These are phyloP conservation scores for Saccharum hybrid DNA, from an alignment of 202 grass and related monocot species.

Conservation along the genomic window DNA sequence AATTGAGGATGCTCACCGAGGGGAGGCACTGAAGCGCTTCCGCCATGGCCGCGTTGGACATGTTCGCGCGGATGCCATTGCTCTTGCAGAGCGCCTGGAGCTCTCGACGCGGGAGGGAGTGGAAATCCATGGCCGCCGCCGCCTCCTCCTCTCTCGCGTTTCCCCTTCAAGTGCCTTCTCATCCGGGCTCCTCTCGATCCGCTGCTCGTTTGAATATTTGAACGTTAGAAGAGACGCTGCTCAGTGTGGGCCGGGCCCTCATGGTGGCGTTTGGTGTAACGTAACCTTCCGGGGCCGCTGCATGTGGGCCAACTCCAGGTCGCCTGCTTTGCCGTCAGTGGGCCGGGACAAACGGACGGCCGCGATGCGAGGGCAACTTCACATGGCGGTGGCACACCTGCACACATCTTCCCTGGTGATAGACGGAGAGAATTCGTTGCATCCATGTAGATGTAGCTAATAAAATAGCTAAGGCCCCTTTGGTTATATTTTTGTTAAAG, in stretches of 20 bases:
- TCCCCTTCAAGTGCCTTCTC: neutral
- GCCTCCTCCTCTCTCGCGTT: neutral
- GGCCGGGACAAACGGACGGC: neutral
- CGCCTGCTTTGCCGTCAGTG: too few relatives aligned
- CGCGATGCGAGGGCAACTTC: neutral
- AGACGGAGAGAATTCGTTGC: too few relatives aligned
- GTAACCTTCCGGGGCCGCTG: neutral
- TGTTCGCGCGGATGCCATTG: slow-evolving; percentile 77
- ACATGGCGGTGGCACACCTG: too few relatives aligned
- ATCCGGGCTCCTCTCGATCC: slow-evolving; percentile 10
- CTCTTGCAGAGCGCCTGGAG: slow-evolving; percentile 85
- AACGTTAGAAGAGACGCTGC: neutral
- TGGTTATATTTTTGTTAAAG: too few relatives aligned
- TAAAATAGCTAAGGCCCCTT: too few relatives aligned
- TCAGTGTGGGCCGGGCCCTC: neutral
- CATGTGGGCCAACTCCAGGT: neutral
- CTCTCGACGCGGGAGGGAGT: slow-evolving; percentile 60
- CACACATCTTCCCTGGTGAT: too few relatives aligned
- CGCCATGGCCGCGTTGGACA: slow-evolving; percentile 84
- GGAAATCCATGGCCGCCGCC: slow-evolving; percentile 69
- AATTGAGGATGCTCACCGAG: slow-evolving; percentile 39
- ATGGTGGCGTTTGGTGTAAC: too few relatives aligned
- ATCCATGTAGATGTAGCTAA: too few relatives aligned
- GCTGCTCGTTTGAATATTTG: slow-evolving; percentile 8
- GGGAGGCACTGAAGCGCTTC: slow-evolving; percentile 66